Conservation (phyloP, 768 basidiomycete species). For the Sporobolomyces phaffii region DNA sequence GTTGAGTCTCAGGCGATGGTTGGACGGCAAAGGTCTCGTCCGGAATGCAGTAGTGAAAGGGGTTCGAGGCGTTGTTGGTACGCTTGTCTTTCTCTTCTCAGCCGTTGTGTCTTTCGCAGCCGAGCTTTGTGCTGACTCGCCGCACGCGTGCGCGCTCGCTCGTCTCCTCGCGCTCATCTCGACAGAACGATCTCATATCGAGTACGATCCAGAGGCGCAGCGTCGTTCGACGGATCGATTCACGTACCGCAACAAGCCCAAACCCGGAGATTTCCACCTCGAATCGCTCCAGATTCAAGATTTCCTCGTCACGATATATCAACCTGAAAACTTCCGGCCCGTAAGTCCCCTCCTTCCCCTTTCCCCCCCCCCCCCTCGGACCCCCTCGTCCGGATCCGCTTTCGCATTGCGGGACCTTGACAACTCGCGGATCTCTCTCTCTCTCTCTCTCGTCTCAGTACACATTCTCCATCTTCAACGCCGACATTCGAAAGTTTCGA, state of each 20-base stretch:
- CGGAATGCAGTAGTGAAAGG: conserved; percentile 87
- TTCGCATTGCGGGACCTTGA: too few species aligned
- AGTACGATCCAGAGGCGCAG: conserved; percentile 67
- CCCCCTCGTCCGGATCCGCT: too few species aligned
- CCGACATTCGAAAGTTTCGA: conserved; percentile 71
- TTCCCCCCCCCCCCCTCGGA: not conserved
- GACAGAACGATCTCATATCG: conserved; percentile 74
- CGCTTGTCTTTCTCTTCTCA: conserved; percentile 40
- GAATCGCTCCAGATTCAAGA: conserved; percentile 86
- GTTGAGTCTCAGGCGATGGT: conserved; percentile 80
- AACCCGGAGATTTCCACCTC: conserved; percentile 83
- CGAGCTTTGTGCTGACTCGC: too few species aligned
- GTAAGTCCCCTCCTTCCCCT: conserved; percentile 33
- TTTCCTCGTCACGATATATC: conserved; percentile 85
- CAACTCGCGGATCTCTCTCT: too few species aligned
- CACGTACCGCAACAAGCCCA: conserved; percentile 65
- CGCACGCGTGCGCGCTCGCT: too few species aligned
- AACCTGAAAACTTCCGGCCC: conserved; percentile 85
- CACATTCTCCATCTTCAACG: conserved; percentile 86
- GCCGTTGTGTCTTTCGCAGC: not conserved
- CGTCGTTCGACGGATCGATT: conserved; percentile 75
- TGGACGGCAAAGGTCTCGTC: conserved; percentile 89
- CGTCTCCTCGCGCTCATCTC: not conserved
- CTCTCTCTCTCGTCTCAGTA: too few species aligned
- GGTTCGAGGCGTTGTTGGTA: conserved; percentile 86